Percentiles rank a stretch among this genome's conserved stretches.
These are phyloP conservation scores for Phytophthora ohioensis DNA, from an alignment of 352 stramenopile genomes.

Conservation along the genomic window DNA sequence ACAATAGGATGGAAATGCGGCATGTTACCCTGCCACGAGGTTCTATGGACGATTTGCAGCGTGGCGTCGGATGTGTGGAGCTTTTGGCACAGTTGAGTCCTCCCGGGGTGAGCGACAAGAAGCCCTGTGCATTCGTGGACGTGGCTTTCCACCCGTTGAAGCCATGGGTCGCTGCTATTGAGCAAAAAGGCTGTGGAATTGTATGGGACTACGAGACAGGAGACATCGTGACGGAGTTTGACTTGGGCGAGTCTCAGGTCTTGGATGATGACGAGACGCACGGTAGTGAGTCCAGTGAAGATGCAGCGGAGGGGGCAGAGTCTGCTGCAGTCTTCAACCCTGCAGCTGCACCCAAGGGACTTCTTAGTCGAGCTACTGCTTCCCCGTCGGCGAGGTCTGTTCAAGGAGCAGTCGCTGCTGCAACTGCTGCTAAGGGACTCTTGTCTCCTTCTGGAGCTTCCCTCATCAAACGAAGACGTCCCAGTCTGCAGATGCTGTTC, in stretches of 20 bases:
- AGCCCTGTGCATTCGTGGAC: slow-evolving; percentile 71
- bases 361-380: slow-evolving; percentile 50
- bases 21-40: slow-evolving; percentile 45
- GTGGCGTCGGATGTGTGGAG: slow-evolving; percentile 59
- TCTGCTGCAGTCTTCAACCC: neutral
- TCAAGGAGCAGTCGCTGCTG: slow-evolving; percentile 28
- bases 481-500: slow-evolving; percentile 72
- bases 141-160: slow-evolving; percentile 69
- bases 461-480: slow-evolving; percentile 57
- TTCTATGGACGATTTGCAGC: slow-evolving; percentile 72
- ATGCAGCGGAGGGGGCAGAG: slow-evolving; percentile 9
- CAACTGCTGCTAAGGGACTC: slow-evolving; percentile 22
- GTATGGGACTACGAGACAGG: slow-evolving; percentile 83
- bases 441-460: slow-evolving; percentile 39
- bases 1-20: slow-evolving; percentile 10
- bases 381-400: slow-evolving; percentile 51
- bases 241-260: slow-evolving; percentile 62
- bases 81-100: slow-evolving; percentile 57
- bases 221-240: slow-evolving; percentile 72
- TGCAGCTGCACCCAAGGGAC: slow-evolving; percentile 33
- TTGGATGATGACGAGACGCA: slow-evolving; percentile 39
- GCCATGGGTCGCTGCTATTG: slow-evolving; percentile 74
- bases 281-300: slow-evolving; percentile 16
- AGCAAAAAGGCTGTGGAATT: slow-evolving; percentile 63
- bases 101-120: slow-evolving; percentile 76